Evolutionary conservation across 352 stramenopile species (phyloP), one percentile per base, ranked within the genome.

Genomic region (Phytophthora tentaculata): DNA sequence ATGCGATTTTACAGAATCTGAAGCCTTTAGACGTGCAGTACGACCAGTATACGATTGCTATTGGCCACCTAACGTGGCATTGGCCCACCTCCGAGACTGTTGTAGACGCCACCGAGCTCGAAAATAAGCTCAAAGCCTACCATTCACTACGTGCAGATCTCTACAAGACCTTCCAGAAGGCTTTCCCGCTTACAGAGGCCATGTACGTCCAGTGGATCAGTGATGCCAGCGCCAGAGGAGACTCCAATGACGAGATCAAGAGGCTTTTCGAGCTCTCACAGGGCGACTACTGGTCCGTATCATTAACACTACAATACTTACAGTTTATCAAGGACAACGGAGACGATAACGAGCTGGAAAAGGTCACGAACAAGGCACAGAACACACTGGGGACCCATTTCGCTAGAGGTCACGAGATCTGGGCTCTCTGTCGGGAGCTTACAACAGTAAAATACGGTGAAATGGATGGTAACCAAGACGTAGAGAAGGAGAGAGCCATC

Each of bases 201-300:
- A 77, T 91, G 71, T 89, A 88, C 55, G 24, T 45, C 23, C 74
- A 91, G 53, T 93, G 76, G 78, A 75, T 89, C 17, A 58, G 45
- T 35, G 80, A 88, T 45, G 56, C 65, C 1, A 24, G n/a, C 17
- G 59, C 56, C 17, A 44, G 17, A 53, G 62, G 50, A n/a, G 47
- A 48, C 37, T 23, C 37, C 2, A 2, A 17, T 3, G 56, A 74
- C 0, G 45, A 65, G 0, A 28, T 74, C 5, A 54, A 77, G 62
- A 49, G 37, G 16, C 60, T 93, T 6, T 88, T 79, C 20, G 72
- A 84, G 45, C 57, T 80, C 5, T 65, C 84, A 7, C 45, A 51
- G 20, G 14, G 26, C 8, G 84, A 91, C 53, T 93, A 93, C 56
- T 82, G 73, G 77, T 88, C 79, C 0, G 80, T 90, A 12, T 50